Percentiles rank a stretch among this genome's conserved stretches.
These are phyloP conservation scores for Parachaetomium inaequale DNA, from an alignment of 495 filamentous ascomycete genomes.

Conservation along the genomic window DNA sequence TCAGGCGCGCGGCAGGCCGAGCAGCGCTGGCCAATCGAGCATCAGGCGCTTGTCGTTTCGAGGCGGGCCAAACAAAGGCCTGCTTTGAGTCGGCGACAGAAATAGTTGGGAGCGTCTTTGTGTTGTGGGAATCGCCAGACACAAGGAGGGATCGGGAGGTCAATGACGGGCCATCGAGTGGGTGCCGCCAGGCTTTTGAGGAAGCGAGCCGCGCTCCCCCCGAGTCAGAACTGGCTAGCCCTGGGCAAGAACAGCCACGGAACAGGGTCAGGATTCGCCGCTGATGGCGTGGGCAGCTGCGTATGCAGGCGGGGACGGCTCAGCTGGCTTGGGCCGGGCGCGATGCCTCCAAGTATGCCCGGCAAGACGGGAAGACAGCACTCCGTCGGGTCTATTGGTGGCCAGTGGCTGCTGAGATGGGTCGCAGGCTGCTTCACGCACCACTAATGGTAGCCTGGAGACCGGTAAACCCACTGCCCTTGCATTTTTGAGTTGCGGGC, in stretches of 20 bases:
- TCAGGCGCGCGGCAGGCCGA: slow-evolving; percentile 32
- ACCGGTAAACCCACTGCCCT: not conserved
- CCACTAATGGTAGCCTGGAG: not conserved
- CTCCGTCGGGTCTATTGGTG: not conserved
- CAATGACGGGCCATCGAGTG: not conserved
- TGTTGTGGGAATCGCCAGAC: not conserved
- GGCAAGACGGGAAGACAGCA: not conserved
- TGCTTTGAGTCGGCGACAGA: slow-evolving; percentile 8
- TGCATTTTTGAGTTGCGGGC: not conserved
- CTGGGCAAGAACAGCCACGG: not conserved
- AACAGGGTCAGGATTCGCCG: slow-evolving; percentile 9
- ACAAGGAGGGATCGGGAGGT: not conserved
- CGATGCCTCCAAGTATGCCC: not conserved
- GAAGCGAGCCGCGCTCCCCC: not conserved
- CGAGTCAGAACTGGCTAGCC: not conserved
- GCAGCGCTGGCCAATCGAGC: slow-evolving; percentile 16
- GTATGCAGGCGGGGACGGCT: slow-evolving; percentile 1
- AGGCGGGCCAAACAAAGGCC: slow-evolving; percentile 19
- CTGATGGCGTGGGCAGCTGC: not conserved
- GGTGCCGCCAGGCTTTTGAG: not conserved
- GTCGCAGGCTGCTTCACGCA: slow-evolving; percentile 7
- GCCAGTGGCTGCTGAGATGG: not conserved
- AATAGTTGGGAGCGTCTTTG: slow-evolving; percentile 10
- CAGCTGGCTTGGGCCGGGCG: not conserved
- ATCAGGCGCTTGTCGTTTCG: slow-evolving; percentile 25